phyloP scores from a whole-genome alignment of 169 alveolate species.

The Ichthyophthirius multifiliis region DNA sequence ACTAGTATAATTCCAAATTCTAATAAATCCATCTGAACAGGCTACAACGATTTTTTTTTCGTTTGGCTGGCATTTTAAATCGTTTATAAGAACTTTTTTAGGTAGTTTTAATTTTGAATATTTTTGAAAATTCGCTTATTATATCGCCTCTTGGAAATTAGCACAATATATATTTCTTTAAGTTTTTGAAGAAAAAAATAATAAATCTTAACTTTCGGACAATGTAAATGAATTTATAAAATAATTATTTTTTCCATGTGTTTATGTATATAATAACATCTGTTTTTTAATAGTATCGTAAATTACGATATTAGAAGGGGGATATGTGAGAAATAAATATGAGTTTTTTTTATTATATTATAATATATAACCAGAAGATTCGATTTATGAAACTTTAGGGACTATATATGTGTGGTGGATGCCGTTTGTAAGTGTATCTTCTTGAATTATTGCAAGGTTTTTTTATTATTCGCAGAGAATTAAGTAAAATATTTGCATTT shows the following conservation, averaged over 20 bases:
- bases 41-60: neutral
- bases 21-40: neutral
- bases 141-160: neutral
- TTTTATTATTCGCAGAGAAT: neutral
- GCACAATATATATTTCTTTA: neutral
- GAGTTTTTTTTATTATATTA: neutral
- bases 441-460: neutral
- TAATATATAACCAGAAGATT: neutral
- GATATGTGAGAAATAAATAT: neutral
- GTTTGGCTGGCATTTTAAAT: neutral
- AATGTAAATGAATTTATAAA: neutral
- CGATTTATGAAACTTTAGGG: neutral
- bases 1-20: slow-evolving; percentile 2
- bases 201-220: neutral
- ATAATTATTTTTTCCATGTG: neutral
- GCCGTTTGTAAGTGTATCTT: neutral
- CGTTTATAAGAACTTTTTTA: neutral
- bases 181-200: neutral
- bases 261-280: neutral
- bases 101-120: neutral
- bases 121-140: neutral
- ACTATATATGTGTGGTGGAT: neutral
- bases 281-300: neutral
- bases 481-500: slow-evolving; percentile 6
- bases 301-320: neutral